phyloP scores from a whole-genome alignment of 768 basidiomycete genomes.

The Suillus placidus region DNA sequence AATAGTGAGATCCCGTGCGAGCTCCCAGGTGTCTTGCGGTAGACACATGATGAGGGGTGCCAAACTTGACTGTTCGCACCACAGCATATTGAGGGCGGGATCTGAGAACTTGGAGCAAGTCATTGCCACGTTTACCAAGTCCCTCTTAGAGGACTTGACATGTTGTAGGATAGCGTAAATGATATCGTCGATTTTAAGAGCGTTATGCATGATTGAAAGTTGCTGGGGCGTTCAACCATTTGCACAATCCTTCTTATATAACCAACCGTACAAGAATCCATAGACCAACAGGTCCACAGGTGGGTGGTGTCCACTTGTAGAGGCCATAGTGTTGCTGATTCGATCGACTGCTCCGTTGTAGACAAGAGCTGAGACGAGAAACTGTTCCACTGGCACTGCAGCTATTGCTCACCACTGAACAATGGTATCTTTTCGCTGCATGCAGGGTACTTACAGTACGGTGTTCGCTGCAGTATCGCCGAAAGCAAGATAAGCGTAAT shows the following conservation, averaged over 20 bases:
- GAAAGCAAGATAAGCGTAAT: neutral
- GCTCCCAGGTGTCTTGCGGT: neutral
- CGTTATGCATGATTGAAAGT: neutral
- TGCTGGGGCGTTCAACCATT: no score
- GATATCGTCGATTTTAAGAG: neutral
- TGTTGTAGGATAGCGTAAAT: neutral
- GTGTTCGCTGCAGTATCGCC: neutral
- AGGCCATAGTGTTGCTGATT: neutral
- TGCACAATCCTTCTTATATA: neutral
- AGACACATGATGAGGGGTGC: neutral
- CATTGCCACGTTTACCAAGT: neutral
- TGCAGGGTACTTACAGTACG: neutral
- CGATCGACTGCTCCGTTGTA: neutral
- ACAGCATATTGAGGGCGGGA: neutral
- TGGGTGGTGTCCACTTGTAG: neutral
- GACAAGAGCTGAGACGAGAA: neutral
- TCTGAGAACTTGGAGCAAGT: neutral
- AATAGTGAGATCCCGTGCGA: neutral
- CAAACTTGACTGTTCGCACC: neutral
- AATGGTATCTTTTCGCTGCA: neutral
- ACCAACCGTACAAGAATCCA: neutral
- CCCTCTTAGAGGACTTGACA: neutral
- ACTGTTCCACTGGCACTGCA: neutral
- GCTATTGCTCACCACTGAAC: neutral
- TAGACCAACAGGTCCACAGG: neutral